Evolutionary conservation across 2,329 filamentous ascomycete species (phyloP).

Genomic region (Alternaria panax): DNA sequence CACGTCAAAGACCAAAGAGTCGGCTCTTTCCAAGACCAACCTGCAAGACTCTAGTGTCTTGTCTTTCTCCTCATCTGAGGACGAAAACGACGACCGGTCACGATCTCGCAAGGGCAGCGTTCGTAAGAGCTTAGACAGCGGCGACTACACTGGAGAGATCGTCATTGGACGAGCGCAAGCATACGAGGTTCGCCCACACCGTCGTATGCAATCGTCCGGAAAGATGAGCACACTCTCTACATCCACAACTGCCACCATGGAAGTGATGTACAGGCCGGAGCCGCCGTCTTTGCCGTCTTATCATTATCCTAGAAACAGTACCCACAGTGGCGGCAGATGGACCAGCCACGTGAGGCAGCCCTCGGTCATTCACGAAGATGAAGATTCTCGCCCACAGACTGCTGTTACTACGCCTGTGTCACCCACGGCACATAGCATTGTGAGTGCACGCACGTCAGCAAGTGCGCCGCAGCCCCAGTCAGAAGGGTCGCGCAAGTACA

Average conservation of each 20-base stretch:
- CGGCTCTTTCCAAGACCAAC: constrained; percentile 42
- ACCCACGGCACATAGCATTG: constrained; percentile 37
- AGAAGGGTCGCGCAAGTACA: constrained; percentile 47
- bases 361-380: constrained; percentile 49
- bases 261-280: constrained; percentile 50
- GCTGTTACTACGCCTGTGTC: constrained; percentile 32
- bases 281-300: constrained; percentile 25
- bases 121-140: constrained; percentile 46
- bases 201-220: constrained; percentile 36
- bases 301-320: constrained; percentile 25
- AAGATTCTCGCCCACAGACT: constrained; percentile 41
- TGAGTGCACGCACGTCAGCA: constrained; percentile 41
- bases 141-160: constrained; percentile 45
- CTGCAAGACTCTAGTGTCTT: constrained; percentile 50
- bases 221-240: constrained; percentile 45
- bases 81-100: constrained; percentile 37
- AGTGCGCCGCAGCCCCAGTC: constrained; percentile 45
- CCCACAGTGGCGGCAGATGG: constrained; percentile 31
- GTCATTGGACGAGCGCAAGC: constrained; percentile 50
- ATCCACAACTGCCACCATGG: constrained; percentile 49
- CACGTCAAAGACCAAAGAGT: constrained; percentile 46
- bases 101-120: constrained; percentile 26
- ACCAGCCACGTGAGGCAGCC: constrained; percentile 47
- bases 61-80: constrained; percentile 52
- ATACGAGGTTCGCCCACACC: constrained; percentile 41